Conservation (phyloP, 73 alveolate genomes). For the Tetrahymena thermophila region DNA sequence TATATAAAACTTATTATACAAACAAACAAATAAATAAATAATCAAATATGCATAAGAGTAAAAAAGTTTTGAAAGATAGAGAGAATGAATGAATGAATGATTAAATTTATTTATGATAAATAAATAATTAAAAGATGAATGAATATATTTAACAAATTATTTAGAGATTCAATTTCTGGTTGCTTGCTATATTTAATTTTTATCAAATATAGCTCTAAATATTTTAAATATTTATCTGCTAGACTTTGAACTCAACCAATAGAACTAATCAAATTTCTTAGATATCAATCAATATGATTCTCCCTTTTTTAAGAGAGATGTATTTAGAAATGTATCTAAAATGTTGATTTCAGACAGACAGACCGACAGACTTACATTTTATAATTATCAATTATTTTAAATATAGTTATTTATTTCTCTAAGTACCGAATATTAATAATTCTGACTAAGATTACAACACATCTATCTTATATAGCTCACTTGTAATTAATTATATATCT, state of each 20-base stretch:
- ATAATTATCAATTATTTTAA: neutral
- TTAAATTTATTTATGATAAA: no score
- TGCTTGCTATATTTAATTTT: neutral
- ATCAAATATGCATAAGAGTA: no score
- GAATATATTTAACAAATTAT: neutral
- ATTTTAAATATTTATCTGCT: neutral
- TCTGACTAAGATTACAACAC: neutral
- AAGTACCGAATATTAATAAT: neutral
- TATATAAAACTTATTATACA: no score
- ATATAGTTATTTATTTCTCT: neutral
- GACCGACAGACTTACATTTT: neutral
- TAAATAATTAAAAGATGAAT: neutral
- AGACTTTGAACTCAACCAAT: neutral
- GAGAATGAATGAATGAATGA: neutral
- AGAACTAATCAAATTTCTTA: no score
- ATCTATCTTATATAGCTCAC: neutral
- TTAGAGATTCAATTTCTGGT: neutral
- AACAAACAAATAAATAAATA: neutral
- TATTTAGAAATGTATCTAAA: neutral
- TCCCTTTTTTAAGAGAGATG: neutral
- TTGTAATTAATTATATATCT: neutral
- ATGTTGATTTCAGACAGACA: neutral
- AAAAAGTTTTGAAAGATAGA: neutral
- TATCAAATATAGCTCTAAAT: neutral
- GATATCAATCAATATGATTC: neutral